A percentile compares a stretch with the other conserved stretches of the same genome.
These are phyloP conservation scores for Theileria equi DNA, from an alignment of 169 alveolate species.

Conservation along the genomic window DNA sequence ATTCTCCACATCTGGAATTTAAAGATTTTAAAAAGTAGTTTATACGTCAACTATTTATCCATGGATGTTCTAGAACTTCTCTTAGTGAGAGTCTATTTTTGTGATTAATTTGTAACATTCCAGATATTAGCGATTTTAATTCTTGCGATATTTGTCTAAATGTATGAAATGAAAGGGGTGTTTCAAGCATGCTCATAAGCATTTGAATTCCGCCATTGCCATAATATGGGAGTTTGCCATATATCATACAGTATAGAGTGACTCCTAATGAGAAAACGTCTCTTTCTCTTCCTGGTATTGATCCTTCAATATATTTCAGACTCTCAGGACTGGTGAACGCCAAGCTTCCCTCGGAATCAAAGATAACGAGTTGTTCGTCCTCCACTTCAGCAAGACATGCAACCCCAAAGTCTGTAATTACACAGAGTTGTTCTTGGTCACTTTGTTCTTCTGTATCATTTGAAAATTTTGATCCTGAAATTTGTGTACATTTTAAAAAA, in stretches of 20 bases:
- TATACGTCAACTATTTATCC: conserved; percentile 28
- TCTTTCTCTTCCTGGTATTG: conserved; percentile 33
- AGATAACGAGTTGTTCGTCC: conserved; percentile 18
- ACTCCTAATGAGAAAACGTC: conserved; percentile 57
- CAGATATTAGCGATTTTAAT: conserved; percentile 10
- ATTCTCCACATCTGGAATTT: conserved; percentile 29
- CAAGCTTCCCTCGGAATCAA: conserved; percentile 55
- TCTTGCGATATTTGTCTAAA: conserved; percentile 23
- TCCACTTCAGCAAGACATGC: conserved; percentile 28
- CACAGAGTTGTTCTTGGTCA: too few relatives aligned
- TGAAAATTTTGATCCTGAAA: too few relatives aligned
- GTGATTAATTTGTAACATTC: conserved; percentile 43
- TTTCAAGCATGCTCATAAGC: conserved; percentile 34
- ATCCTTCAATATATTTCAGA: conserved; percentile 36
- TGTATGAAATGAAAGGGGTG: conserved; percentile 19
- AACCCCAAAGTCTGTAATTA: conserved; percentile 55
- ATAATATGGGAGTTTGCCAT: conserved; percentile 38
- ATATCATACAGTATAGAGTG: conserved; percentile 53
- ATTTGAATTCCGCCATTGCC: conserved; percentile 39
- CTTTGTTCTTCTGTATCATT: too few relatives aligned
- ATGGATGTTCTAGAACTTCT: conserved; percentile 24
- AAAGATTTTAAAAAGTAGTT: conserved; percentile 39
- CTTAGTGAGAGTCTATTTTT: conserved; percentile 3
- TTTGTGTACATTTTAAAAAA: background rate
- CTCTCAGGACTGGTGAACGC: conserved; percentile 57